phyloP scores from a whole-genome alignment of 768 basidiomycete species.

The Suillus brevipes region DNA sequence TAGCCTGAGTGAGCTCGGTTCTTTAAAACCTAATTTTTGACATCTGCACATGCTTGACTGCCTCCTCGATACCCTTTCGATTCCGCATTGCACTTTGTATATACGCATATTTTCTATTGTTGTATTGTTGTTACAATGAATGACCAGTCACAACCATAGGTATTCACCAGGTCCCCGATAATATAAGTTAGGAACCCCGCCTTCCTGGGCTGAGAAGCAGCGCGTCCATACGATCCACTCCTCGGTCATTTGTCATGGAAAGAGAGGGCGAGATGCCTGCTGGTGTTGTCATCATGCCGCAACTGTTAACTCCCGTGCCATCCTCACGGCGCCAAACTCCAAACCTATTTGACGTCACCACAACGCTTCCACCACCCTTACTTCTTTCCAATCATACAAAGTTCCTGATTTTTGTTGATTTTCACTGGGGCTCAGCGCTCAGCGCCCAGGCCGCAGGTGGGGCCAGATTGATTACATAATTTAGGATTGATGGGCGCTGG shows the following conservation, averaged over 20 bases:
- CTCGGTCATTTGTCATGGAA: slow-evolving; percentile 61
- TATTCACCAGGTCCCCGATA: no score
- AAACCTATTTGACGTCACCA: slow-evolving; percentile 29
- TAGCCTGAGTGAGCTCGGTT: not conserved
- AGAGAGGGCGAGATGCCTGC: slow-evolving; percentile 86
- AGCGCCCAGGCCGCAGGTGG: no score
- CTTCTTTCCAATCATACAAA: slow-evolving; percentile 56
- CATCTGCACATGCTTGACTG: not conserved
- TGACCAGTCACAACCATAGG: no score
- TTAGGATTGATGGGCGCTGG: no score
- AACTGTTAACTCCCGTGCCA: slow-evolving; percentile 29
- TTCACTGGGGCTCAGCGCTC: no score
- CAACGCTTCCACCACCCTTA: slow-evolving; percentile 37
- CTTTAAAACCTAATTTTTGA: not conserved
- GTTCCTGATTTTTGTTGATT: slow-evolving; percentile 34
- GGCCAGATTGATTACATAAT: no score
- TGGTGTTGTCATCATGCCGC: slow-evolving; percentile 36
- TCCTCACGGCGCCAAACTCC: slow-evolving; percentile 25
- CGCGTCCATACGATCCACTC: slow-evolving; percentile 37
- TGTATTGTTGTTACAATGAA: no score
- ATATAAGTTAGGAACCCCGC: slow-evolving; percentile 30
- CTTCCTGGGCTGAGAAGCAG: slow-evolving; percentile 47
- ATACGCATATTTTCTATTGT: no score
- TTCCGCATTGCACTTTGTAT: no score
- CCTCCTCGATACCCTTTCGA: no score